phyloP scores from a whole-genome alignment of 768 basidiomycete species.

The Floccularia luteovirens region DNA sequence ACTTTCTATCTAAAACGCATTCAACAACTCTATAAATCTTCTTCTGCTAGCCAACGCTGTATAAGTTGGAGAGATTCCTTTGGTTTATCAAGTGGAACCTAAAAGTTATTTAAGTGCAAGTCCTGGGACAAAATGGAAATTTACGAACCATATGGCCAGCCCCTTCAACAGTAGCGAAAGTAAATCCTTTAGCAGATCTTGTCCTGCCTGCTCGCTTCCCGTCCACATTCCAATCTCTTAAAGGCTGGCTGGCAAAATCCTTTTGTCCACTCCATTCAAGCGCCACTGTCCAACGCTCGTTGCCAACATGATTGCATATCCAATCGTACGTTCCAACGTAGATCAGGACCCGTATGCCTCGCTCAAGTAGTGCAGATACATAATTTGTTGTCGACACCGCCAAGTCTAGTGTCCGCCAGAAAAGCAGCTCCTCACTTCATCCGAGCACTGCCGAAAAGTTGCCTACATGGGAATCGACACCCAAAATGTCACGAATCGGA shows the following conservation, averaged over 20 bases:
- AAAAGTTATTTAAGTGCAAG: neutral
- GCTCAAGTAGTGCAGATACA: conserved; percentile 62
- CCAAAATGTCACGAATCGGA: conserved; percentile 45
- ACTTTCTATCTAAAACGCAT: no score
- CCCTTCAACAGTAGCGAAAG: conserved; percentile 54
- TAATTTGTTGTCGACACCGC: conserved; percentile 43
- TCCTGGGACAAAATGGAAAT: neutral
- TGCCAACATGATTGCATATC: conserved; percentile 74
- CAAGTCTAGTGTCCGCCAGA: conserved; percentile 28
- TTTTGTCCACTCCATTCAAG: conserved; percentile 66
- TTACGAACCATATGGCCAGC: conserved; percentile 61
- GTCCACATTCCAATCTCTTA: conserved; percentile 55
- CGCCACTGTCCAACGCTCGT: conserved; percentile 61
- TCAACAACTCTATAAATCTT: conserved; percentile 5
- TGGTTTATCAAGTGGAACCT: conserved; percentile 60
- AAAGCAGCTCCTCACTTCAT: conserved; percentile 43
- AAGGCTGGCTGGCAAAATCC: conserved; percentile 29
- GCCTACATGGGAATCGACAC: conserved; percentile 42
- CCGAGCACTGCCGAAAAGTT: conserved; percentile 25
- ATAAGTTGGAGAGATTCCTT: conserved; percentile 38
- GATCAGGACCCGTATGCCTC: conserved; percentile 62
- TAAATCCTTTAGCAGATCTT: conserved; percentile 40
- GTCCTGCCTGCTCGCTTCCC: conserved; percentile 31
- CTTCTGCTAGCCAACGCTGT: conserved; percentile 34
- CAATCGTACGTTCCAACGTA: conserved; percentile 69